Evolutionary conservation across 352 stramenopile genomes (phyloP), one percentile per base, ranked within the genome.

Genomic region (Pythium oligandrum): DNA sequence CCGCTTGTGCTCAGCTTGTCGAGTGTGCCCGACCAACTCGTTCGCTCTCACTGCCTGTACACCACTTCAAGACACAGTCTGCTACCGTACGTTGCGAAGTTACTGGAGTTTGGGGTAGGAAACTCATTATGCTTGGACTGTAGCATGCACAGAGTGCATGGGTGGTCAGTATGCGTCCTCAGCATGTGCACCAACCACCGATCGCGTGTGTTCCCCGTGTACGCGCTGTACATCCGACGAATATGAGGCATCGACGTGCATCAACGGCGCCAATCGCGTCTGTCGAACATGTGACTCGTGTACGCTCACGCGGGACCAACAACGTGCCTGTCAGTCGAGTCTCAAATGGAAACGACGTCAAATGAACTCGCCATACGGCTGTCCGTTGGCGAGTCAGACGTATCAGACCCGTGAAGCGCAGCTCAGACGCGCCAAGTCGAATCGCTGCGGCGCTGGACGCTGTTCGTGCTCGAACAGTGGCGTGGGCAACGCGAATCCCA

Each of bases 281-380:
- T 90, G 82, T 37, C 78, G 69, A 44, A 78, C 77, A 32, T 93
- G 79, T 51, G 74, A 90, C 61, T 90, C 79, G 47, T 93, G 82
- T 40, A 59, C 69, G 3, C 66, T 93, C 35, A 88, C 75, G 4
- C 58, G 56, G 12, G 74, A 71, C 12, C 82, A 93, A 61, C 67
- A 88, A 39, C 53, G 48, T 11, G 31, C 73, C 45, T 93, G 82
- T 48, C 51, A 72, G 36, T 55, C 53, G 30, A 90, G 78, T 53
- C 66, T 70, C 8, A 71, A 81, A 40, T 93, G 80, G 80, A 73
- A 78, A 42, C 63, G 73, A 8, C 55, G 74, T n/a, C 61, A 85
- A 33, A 84, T 86, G 74, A 75, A 75, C 48, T 58, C 62, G 9
- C 79, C 82, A 3, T 93, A 88, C 50, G 82, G 75, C n/a, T 93